Conservation (phyloP, 768 basidiomycete genomes). For the Xerocomellus intermedius region DNA sequence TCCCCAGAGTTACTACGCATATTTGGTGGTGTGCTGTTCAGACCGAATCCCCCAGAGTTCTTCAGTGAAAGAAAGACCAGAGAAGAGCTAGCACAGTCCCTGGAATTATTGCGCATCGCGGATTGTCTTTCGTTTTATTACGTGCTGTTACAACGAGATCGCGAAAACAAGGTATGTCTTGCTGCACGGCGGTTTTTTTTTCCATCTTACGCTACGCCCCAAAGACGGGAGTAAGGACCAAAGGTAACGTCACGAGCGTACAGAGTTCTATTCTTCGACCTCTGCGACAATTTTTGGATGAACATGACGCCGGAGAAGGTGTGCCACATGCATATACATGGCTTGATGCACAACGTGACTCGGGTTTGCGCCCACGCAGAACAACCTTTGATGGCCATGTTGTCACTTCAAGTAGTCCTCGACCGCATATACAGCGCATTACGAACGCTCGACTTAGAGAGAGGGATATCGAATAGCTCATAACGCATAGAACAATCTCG, state of each 20-base stretch:
- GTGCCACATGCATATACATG: background rate
- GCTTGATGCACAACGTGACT: background rate
- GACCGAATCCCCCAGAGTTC: constrained; percentile 52
- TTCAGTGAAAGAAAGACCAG: constrained; percentile 39
- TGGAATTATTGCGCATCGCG: constrained; percentile 59
- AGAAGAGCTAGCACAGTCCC: constrained; percentile 49
- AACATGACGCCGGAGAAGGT: constrained; percentile 36
- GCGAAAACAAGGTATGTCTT: constrained; percentile 48
- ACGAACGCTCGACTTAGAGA: constrained; percentile 7
- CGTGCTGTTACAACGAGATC: constrained; percentile 58
- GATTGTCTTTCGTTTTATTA: constrained; percentile 72
- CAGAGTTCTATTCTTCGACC: constrained; percentile 47
- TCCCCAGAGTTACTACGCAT: constrained; percentile 53
- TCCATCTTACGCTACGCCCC: background rate
- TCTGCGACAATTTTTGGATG: constrained; percentile 37
- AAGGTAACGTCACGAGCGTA: constrained; percentile 42
- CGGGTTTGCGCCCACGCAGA: background rate
- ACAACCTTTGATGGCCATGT: constrained; percentile 6
- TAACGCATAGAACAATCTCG: too few species aligned
- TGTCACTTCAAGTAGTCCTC: constrained; percentile 47
- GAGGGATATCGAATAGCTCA: background rate
- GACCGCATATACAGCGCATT: constrained; percentile 49
- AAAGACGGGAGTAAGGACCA: constrained; percentile 54
- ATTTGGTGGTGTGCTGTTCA: constrained; percentile 61
- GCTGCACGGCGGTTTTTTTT: background rate